Evolutionary conservation across 2,329 filamentous ascomycete genomes (phyloP).

Genomic region (Aspergillus sp.): DNA sequence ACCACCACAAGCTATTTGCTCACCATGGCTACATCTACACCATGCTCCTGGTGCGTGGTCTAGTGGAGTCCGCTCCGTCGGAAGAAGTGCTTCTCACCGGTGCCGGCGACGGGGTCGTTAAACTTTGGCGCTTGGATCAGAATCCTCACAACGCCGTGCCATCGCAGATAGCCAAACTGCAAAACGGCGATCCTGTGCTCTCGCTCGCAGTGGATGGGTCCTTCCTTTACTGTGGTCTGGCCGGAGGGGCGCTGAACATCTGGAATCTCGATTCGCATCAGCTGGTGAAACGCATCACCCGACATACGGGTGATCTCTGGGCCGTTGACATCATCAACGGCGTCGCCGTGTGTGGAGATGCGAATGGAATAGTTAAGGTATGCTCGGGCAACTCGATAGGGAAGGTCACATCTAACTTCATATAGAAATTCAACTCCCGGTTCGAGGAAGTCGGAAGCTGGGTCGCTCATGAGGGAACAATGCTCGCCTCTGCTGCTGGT

Average conservation of each 20-base stretch:
- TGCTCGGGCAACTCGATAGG: constrained; percentile 21
- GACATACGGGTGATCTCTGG: constrained; percentile 78
- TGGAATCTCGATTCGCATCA: constrained; percentile 97
- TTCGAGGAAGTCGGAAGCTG: constrained; percentile 77
- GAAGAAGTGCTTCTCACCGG: constrained; percentile 83
- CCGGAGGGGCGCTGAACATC: constrained; percentile 83
- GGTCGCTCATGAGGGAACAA: constrained; percentile 81
- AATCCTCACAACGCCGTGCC: constrained; percentile 58
- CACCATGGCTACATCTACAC: constrained; percentile 96
- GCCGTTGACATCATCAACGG: constrained; percentile 82
- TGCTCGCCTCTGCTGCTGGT: constrained; percentile 78
- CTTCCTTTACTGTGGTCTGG: constrained; percentile 86
- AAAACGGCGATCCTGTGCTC: constrained; percentile 65
- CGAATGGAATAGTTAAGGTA: constrained; percentile 82
- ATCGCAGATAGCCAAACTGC: constrained; percentile 64
- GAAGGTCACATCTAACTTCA: background rate
- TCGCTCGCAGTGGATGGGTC: constrained; percentile 84
- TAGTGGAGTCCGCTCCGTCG: constrained; percentile 63
- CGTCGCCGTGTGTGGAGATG: constrained; percentile 81
- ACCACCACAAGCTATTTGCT: constrained; percentile 81
- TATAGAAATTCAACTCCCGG: constrained; percentile 70
- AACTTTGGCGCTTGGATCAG: constrained; percentile 78
- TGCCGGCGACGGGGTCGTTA: constrained; percentile 89
- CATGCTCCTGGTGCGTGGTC: constrained; percentile 79
- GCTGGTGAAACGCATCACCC: constrained; percentile 79